Base-by-base conservation (phyloP, 768 basidiomycete species). In the Agrocybe praecox region DNA sequence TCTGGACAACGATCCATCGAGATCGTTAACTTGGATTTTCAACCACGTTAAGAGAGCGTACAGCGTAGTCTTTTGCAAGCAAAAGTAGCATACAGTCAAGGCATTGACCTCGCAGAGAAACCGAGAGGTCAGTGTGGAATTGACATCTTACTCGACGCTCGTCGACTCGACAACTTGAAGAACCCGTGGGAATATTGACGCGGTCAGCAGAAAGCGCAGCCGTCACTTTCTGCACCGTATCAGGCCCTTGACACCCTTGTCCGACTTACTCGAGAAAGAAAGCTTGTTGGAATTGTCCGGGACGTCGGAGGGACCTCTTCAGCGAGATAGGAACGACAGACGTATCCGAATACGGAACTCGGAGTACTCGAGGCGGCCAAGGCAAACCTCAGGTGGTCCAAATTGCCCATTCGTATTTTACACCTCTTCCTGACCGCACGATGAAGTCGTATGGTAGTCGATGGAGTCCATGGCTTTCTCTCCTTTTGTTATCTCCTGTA, bases 391-490 rank as follows among this genome's bases (percentile, higher is more conserved):
- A 40, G 36, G 36, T 40, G 36, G 36, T 40, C 36, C 36, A 15
- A 40, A n/a, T 40, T 40, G 36, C 36, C 36, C 36, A 40, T 40
- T 40, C 36, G 36, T 40, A 40, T 40, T 12, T 40, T 40, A 12
- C 36, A n/a, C 9, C 4, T 40, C 36, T 14, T 40, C 36, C 36
- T 40, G 36, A 40, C 14, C 14, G 49, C 53, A 29, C 60, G 52
- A 33, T 51, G 40, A 73, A 72, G 72, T 52, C 65, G 19, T 57
- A 67, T 52, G 58, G 62, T 58, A 64, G 62, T 52, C 72, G 68
- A 58, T 88, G 86, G 87, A 86, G 88, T 18, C 82, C 84, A 26
- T 65, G 82, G 58, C 79, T 79, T 60, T 88, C 88, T 19, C 62
- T 87, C 55, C 63, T 88, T 33, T 75, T 69, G 0, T 70, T 90